phyloP scores from a whole-genome alignment of 371 early-diverging fungal species.

The Rhizopus arrhizus region DNA sequence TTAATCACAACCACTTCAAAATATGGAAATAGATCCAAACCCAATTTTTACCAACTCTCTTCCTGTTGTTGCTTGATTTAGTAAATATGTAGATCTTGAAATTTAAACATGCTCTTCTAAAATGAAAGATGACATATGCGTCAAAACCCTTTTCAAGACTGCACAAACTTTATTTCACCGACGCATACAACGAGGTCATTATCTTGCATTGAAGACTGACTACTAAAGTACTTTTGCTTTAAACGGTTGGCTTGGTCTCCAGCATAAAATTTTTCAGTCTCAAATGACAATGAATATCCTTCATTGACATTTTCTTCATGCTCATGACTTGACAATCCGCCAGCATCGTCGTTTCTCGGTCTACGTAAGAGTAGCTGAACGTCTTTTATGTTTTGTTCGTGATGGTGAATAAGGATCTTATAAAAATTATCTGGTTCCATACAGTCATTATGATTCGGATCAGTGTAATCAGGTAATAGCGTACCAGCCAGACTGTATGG shows the following conservation, averaged over 20 bases:
- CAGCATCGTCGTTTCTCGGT: conserved; percentile 22
- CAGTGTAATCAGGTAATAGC: conserved; percentile 11
- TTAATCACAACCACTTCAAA: no score
- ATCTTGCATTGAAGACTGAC: not conserved
- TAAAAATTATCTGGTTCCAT: conserved; percentile 30
- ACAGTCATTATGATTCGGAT: conserved; percentile 29
- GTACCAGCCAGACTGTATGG: conserved; percentile 20
- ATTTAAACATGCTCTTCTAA: no score
- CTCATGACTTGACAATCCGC: conserved; percentile 13
- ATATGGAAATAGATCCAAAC: no score
- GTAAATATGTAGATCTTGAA: no score
- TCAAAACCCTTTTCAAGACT: not conserved
- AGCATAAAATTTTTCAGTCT: conserved; percentile 20
- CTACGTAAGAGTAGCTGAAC: conserved; percentile 14
- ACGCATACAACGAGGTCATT: conserved; percentile 16
- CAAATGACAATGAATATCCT: conserved; percentile 13
- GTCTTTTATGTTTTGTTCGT: not conserved
- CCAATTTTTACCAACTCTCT: no score
- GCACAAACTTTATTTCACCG: conserved; percentile 12
- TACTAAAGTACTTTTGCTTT: conserved; percentile 16
- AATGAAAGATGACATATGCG: no score
- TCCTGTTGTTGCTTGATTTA: no score
- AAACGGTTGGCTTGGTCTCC: conserved; percentile 11
- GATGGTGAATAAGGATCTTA: conserved; percentile 10
- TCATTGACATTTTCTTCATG: conserved; percentile 19